Base-by-base conservation (phyloP, 2,329 filamentous ascomycete genomes). In the Septoria linicola region DNA sequence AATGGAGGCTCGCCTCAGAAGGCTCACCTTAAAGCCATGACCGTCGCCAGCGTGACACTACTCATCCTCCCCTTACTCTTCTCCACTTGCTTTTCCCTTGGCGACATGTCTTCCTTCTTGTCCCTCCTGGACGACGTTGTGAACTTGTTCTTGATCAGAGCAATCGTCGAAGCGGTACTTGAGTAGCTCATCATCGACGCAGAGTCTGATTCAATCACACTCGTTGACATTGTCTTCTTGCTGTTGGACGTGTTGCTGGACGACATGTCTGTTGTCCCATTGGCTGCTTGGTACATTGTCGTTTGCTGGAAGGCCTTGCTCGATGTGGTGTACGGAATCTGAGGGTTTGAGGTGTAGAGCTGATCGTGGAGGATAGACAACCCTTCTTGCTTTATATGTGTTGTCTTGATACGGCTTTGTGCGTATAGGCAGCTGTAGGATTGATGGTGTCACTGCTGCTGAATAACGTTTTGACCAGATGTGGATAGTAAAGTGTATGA, bases 111-210 rank as follows among this genome's bases (percentile, higher is more conserved):
- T 14, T 2, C 39, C 16, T n/a, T 23, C 40, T 41, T 50, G 2
- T 2, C 35, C 16, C 8, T 23, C 40, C 36, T 50, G 2, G 23
- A 27, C 4, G 49, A 45, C 11, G 13, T 20, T 11, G n/a, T 46
- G 49, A 45, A 41, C 47, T 54, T 53, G 45, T 54, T 42, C 51
- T 54, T 57, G 31, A 57, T 51, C 21, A 57, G 44, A 41, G 37
- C 39, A 19, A 53, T 53, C 14, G 50, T 53, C 8, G 50, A 53
- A 25, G 39, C 45, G 17, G 35, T 42, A 35, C 37, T 48, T 5
- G 50, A 42, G 17, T 48, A 41, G 14, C 50, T 53, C 50, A 30
- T 37, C 4, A 48, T 48, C 10, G 50, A 53, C 14, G 30, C 35
- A 20, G 31, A 23, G 11, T 53, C 50, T 2, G 45, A 40, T 3